Base-by-base conservation (phyloP, 306 rosid species). In the Fragaria iinumae region DNA sequence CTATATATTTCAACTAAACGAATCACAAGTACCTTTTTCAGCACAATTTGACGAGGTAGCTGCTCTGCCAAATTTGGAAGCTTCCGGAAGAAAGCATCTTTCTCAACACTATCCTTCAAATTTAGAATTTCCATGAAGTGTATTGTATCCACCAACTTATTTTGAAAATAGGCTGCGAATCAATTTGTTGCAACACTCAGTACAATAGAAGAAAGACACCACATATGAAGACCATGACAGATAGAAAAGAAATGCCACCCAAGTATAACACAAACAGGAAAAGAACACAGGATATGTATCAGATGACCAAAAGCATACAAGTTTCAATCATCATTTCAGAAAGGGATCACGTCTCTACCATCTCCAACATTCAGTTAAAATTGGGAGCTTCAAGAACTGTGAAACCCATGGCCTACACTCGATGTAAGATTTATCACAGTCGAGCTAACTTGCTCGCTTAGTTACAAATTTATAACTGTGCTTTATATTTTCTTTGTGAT, bases 51-150 rank as follows among this genome's bases (percentile, higher is more conserved):
- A 71, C 96, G 98, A 79, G 99, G 99, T 84, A 96, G 93, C 83
- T 92, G 99, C 89, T 96, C 99, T 23, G 97, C 92, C 79, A 96
- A 87, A 91, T 88, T 87, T 18, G 99, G 99, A 86, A 96, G 99
- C 88, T 92, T 96, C 81, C 98, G 97, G 89, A 96, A 96, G 90
- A 96, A 96, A 67, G 98, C 87, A 85, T 96, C 98, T 84, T 89
- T 96, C 87, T 96, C 99, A 80, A 96, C 91, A 69, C 99, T 96
- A 69, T 96, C 99, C 85, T 96, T 96, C 84, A 96, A 81, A 85
- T 90, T 96, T 52, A 96, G 93, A 88, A 96, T 91, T 82, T 96
- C 99, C 99, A 96, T 96, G 87, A 96, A 96, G 83, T 91, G 98
- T 78, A 96, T 96, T 44, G 99, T 92, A 83, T 91, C 99, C 74